phyloP scores from a whole-genome alignment of 1,139 yeast genomes.

The Saccharomycopsis crataegensis region DNA sequence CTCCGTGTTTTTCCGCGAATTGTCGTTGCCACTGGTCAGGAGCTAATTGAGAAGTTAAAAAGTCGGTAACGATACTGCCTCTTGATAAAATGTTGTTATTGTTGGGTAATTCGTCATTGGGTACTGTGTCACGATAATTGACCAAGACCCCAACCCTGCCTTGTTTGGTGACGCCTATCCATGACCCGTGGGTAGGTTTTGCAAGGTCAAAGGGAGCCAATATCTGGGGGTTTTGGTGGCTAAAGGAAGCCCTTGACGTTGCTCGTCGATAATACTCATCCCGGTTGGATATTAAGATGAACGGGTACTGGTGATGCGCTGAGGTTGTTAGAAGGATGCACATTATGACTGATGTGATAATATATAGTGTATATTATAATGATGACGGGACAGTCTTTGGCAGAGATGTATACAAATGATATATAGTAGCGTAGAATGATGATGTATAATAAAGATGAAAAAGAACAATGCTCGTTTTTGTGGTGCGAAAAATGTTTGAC shows the following conservation, averaged over 20 bases:
- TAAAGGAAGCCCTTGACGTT: constrained; percentile 56
- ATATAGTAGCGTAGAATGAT: too few relatives aligned
- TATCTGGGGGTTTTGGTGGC: constrained; percentile 29
- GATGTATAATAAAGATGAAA: too few relatives aligned
- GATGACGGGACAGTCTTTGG: too few relatives aligned
- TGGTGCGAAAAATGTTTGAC: too few relatives aligned
- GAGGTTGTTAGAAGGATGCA: constrained; percentile 59
- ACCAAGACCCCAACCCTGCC: constrained; percentile 72
- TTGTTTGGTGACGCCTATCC: constrained; percentile 68
- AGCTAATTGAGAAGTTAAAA: constrained; percentile 34
- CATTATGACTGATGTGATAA: constrained; percentile 43
- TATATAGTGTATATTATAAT: too few relatives aligned
- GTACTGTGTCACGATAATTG: constrained; percentile 49
- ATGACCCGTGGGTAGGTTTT: constrained; percentile 74
- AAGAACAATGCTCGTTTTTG: too few relatives aligned
- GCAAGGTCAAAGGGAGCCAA: constrained; percentile 74
- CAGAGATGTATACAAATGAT: too few relatives aligned
- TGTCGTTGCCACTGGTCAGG: constrained; percentile 43
- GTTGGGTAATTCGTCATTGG: constrained; percentile 22
- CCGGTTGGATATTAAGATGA: constrained; percentile 71
- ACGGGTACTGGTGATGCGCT: constrained; percentile 56
- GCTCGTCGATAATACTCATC: constrained; percentile 77
- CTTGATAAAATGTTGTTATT: constrained; percentile 50
- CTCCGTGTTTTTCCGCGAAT: constrained; percentile 29
- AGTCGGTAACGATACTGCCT: constrained; percentile 62